phyloP scores from a whole-genome alignment of 441 rosid species.

The California macrophylla region DNA sequence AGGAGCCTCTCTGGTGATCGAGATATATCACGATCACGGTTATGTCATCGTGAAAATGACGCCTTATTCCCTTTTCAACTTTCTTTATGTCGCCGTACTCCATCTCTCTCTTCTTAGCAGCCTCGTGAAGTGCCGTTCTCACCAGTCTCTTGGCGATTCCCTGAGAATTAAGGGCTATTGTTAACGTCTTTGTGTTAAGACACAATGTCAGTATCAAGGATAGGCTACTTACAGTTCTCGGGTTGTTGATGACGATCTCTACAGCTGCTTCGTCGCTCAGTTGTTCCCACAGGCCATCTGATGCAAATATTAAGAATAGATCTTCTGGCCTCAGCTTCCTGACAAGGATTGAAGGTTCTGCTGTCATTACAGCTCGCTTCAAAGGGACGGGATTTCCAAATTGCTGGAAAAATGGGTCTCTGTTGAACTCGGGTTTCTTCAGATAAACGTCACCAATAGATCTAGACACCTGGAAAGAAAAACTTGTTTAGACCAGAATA shows the following conservation, averaged over 20 bases:
- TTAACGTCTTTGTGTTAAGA: background rate
- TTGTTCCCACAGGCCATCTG: constrained; percentile 39
- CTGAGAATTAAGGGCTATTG: constrained; percentile 21
- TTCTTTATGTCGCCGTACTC: constrained; percentile 58
- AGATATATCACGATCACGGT: constrained; percentile 67
- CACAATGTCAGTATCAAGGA: background rate
- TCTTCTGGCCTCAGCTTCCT: constrained; percentile 27
- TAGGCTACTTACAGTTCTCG: constrained; percentile 25
- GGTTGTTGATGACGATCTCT: constrained; percentile 29
- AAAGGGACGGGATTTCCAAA: constrained; percentile 27
- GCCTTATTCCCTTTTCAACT: constrained; percentile 49
- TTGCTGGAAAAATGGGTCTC: constrained; percentile 23
- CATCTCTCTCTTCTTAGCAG: constrained; percentile 73
- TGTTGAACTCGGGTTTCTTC: constrained; percentile 31
- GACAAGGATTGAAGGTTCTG: constrained; percentile 31
- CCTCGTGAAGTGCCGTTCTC: constrained; percentile 60
- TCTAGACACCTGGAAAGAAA: constrained; percentile 28
- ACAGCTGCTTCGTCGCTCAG: constrained; percentile 29
- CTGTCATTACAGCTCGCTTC: constrained; percentile 27
- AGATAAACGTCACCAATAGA: constrained; percentile 35
- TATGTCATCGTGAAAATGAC: constrained; percentile 78
- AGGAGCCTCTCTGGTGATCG: constrained; percentile 35
- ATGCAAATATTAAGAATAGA: constrained; percentile 9
- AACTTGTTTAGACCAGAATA: background rate
- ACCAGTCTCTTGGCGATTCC: constrained; percentile 69